Evolutionary conservation across 164 flowering plant species (phyloP), one percentile per base, ranked within the genome.

Genomic region (Cinnamomum chago): DNA sequence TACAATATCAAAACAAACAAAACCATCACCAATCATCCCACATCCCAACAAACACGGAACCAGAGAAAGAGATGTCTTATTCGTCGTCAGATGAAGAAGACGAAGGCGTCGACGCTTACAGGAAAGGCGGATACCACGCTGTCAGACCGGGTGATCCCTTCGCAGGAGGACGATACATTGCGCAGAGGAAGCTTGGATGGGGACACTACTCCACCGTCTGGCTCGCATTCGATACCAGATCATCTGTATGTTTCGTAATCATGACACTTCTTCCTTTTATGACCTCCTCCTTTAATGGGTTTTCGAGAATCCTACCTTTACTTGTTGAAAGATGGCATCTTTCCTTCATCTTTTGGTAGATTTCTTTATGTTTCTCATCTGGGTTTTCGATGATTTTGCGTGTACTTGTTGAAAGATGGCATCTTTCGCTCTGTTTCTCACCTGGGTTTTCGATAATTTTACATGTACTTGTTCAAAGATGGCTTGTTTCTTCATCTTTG

Each of bases 111-210:
- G 95, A 95, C 14, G 88, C 92, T 2, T 95, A 95, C 81, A 72
- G 99, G 72, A 95, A 93, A 79, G 99, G 99, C 9, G 99, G 99
- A 0, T 95, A 95, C 74, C 99, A 95, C 71, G 95, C 93, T 2
- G 97, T 93, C 0, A 73, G 97, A 55, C 65, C 88, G 68, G 99
- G 92, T 33, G 99, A 95, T 87, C 90, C 75, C 23, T 95, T 95
- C 81, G 73, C 84, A 74, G 87, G 81, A 22, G 97, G 97, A 10
- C 84, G 95, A 0, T 95, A 93, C 77, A 81, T 95, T 67, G 97
- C 95, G 1, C 99, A 93, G 85, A 82, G 93, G 73, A 95, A 95
- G 82, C 97, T 95, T 14, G 98, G 98, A 2, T 95, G 98, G 98
- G 99, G 97, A 9, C 87, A 95, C 78, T 95, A 93, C 83, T 95